A percentile compares a stretch with the other conserved stretches of the same genome.
Evolutionary conservation across 1,284 basidiomycete species (phyloP).

Genomic region (Coriolopsis trogii): DNA sequence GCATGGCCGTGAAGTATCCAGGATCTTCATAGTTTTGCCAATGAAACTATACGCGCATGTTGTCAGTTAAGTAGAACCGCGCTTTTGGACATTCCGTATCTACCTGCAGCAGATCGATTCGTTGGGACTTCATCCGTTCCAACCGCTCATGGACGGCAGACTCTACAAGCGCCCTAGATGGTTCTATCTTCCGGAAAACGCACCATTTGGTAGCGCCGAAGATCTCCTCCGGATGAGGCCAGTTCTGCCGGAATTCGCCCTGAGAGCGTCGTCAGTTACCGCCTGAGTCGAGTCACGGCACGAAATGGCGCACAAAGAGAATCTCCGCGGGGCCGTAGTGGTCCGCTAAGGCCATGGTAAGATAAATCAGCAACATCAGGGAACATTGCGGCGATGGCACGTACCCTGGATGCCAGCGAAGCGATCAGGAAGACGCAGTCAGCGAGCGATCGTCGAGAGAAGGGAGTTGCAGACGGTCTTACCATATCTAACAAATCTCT

Average conservation of each 20-base stretch:
- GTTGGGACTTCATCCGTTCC: slow-evolving; percentile 48
- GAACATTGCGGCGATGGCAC: background rate
- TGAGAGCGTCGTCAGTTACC: slow-evolving; percentile 31
- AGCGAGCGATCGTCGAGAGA: background rate
- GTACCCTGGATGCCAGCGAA: slow-evolving; percentile 19
- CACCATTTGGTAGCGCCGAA: slow-evolving; percentile 84
- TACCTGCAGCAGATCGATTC: slow-evolving; percentile 75
- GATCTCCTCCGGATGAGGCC: slow-evolving; percentile 46
- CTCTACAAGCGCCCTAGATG: slow-evolving; percentile 59
- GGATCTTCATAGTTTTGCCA: slow-evolving; percentile 80
- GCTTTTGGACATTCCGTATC: too few relatives aligned
- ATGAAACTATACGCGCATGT: slow-evolving; percentile 59
- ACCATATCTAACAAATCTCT: slow-evolving; percentile 41
- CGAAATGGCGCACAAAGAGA: slow-evolving; percentile 55
- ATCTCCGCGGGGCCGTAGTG: slow-evolving; percentile 82
- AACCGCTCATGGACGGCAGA: slow-evolving; percentile 72
- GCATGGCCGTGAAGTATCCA: slow-evolving; percentile 65
- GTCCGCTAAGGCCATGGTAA: slow-evolving; percentile 55
- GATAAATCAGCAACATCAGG: background rate
- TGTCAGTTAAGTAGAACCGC: background rate
- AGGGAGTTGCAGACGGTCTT: slow-evolving; percentile 15
- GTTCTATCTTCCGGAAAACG: slow-evolving; percentile 61
- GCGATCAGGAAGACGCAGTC: background rate
- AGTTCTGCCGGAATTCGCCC: slow-evolving; percentile 66
- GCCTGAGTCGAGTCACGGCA: background rate